Base-by-base conservation (phyloP, 169 alveolate species). In the Plasmodium sp. region DNA sequence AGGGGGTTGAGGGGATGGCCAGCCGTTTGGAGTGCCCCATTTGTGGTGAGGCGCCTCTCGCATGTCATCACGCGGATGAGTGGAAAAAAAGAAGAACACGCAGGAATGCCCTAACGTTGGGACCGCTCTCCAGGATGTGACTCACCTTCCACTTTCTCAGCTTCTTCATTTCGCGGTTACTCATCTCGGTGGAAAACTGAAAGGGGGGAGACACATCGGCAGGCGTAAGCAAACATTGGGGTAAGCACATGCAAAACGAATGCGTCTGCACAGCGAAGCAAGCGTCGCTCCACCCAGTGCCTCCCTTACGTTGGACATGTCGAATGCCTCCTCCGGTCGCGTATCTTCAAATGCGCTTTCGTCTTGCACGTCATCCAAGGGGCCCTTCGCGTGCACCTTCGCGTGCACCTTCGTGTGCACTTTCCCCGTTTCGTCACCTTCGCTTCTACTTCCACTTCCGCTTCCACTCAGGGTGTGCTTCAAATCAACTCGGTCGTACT, bases 71-170 rank as follows among this genome's bases (percentile, higher is more conserved):
- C 41, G 79, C 41, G 14, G 16, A 72, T 39, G 58, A n/a, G 72
- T 10, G n/a, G 27, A 36, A 10, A 62, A 45, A 48, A 12, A 1
- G n/a, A 75, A 58, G 14, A 27, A 54, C 71, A 45, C 51, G 5
- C 43, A 51, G 43, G 73, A 6, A 81, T 77, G 72, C 45, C 33
- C 39, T 41, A n/a, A 36, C 27, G 22, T 75, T 31, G 81, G 31
- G 73, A 18, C 41, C 36, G 33, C 72, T 56, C 71, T 34, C 39
- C 22, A 58, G 67, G 34, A 22, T 73, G 48, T 27, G 18, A 31
- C 56, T 27, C n/a, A 88, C 90, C 54, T 88, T 88, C 90, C 94
- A 88, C 62, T 88, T 88, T 62, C 72, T 88, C 9, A 80, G 58
- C 56, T 62, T 67, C 54, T 56, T 48, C 45, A 36, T 41, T n/a